phyloP scores from a whole-genome alignment of 495 filamentous ascomycete genomes.

The Eremomyces bilateralis region DNA sequence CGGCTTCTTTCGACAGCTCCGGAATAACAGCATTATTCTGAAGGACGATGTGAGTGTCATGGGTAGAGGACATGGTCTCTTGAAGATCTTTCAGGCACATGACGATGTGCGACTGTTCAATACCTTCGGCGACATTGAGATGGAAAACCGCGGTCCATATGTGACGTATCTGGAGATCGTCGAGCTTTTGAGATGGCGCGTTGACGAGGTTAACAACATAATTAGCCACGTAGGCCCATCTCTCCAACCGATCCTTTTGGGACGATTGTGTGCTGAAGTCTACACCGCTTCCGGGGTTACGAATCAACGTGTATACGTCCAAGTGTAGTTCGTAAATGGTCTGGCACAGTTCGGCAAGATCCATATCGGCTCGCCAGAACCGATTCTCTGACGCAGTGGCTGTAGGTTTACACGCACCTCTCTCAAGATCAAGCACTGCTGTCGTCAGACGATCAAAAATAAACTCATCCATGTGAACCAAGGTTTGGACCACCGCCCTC shows the following conservation, averaged over 20 bases:
- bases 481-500: constrained; percentile 40
- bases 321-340: constrained; percentile 76
- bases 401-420: too few relatives aligned
- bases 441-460: constrained; percentile 31
- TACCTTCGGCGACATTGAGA: constrained; percentile 43
- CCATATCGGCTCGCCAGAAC: neutral
- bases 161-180: constrained; percentile 36
- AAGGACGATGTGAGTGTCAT: constrained; percentile 33
- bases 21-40: constrained; percentile 79
- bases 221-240: constrained; percentile 56
- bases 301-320: constrained; percentile 60
- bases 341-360: constrained; percentile 35
- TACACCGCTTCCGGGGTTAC: constrained; percentile 48
- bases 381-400: neutral
- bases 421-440: constrained; percentile 19
- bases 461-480: constrained; percentile 44
- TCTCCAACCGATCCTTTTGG: constrained; percentile 45
- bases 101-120: constrained; percentile 54
- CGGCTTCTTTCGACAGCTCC: constrained; percentile 57
- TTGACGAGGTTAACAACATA: constrained; percentile 29
- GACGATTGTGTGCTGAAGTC: constrained; percentile 31
- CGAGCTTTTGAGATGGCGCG: constrained; percentile 8
- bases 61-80: constrained; percentile 20
- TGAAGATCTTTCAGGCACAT: constrained; percentile 60
- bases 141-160: constrained; percentile 70